Conservation (phyloP, 1,139 yeast genomes). For the Blastobotrys indianensis region DNA sequence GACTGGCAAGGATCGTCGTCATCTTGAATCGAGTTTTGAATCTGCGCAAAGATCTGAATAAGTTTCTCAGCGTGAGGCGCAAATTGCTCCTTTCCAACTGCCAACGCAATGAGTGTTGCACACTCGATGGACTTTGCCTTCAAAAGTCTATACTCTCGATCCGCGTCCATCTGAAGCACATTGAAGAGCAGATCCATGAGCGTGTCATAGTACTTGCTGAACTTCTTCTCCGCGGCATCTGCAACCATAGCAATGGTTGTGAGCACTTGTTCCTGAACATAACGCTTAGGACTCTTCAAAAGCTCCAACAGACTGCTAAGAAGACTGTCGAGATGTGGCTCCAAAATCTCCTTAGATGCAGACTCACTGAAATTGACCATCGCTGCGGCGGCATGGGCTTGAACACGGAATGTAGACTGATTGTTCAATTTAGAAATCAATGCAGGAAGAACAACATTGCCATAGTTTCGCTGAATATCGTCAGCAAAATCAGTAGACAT, state of each 20-base stretch:
- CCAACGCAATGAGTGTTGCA: conserved; percentile 86
- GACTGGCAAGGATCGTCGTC: conserved; percentile 81
- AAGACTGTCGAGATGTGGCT: conserved; percentile 81
- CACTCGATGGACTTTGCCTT: conserved; percentile 96
- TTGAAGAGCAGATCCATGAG: conserved; percentile 84
- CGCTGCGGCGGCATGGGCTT: conserved; percentile 98
- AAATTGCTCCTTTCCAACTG: conserved; percentile 94
- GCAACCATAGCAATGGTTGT: conserved; percentile 97
- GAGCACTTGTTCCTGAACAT: conserved; percentile 94
- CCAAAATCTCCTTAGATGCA: conserved; percentile 79
- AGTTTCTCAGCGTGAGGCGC: conserved; percentile 69
- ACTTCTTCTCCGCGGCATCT: conserved; percentile 91
- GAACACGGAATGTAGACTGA: conserved; percentile 79
- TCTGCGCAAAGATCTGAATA: conserved; percentile 63
- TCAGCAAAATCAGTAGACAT: conserved; percentile 97
- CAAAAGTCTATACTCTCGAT: conserved; percentile 69
- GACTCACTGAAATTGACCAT: conserved; percentile 91
- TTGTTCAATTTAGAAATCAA: conserved; percentile 71
- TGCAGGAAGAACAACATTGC: conserved; percentile 77
- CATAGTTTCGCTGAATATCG: conserved; percentile 73
- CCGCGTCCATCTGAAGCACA: conserved; percentile 74
- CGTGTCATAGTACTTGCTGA: conserved; percentile 87
- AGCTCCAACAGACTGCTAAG: conserved; percentile 67
- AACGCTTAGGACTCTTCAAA: conserved; percentile 78
- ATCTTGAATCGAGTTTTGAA: conserved; percentile 46